phyloP scores from a whole-genome alignment of 768 basidiomycete species.

The Strobilomyces echinocephalus region DNA sequence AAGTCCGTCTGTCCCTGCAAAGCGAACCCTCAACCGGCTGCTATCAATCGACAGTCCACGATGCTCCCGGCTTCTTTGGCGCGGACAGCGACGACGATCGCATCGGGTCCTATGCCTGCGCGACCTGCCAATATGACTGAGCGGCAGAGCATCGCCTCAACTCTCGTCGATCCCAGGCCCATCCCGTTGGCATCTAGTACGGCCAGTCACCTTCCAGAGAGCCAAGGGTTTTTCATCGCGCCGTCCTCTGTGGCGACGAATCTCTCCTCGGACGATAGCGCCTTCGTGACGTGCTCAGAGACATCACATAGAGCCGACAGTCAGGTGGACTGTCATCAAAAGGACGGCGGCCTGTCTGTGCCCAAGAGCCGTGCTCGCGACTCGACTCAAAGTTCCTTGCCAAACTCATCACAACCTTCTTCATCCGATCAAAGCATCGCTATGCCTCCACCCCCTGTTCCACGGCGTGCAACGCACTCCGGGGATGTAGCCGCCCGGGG shows the following conservation, averaged over 20 bases:
- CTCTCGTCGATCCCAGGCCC: not conserved
- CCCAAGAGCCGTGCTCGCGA: conserved; percentile 3
- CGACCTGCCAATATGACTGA: not conserved
- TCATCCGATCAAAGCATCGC: conserved; percentile 22
- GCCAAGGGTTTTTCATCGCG: not conserved
- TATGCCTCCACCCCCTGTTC: conserved; percentile 32
- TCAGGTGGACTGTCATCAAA: not conserved
- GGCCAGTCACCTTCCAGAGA: not conserved
- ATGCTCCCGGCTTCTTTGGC: conserved; percentile 13
- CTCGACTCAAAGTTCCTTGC: conserved; percentile 18
- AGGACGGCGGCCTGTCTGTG: not conserved
- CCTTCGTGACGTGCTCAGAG: conserved; percentile 28
- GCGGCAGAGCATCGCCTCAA: conserved; percentile 1
- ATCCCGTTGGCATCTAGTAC: not conserved
- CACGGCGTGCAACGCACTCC: conserved; percentile 12
- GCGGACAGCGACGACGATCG: conserved; percentile 18
- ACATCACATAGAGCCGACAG: conserved; percentile 9
- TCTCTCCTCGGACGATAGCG: conserved; percentile 26
- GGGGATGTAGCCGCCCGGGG: conserved; percentile 2
- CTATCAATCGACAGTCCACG: conserved; percentile 15
- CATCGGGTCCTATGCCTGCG: not conserved
- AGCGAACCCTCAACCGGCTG: conserved; percentile 39
- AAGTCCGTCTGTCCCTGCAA: conserved; percentile 73
- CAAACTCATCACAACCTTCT: conserved; percentile 32
- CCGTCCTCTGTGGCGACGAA: conserved; percentile 8